A percentile compares a stretch with the other conserved stretches of the same genome.
phyloP scores from a whole-genome alignment of 352 stramenopile species.

The Aphanomyces cochlioides region DNA sequence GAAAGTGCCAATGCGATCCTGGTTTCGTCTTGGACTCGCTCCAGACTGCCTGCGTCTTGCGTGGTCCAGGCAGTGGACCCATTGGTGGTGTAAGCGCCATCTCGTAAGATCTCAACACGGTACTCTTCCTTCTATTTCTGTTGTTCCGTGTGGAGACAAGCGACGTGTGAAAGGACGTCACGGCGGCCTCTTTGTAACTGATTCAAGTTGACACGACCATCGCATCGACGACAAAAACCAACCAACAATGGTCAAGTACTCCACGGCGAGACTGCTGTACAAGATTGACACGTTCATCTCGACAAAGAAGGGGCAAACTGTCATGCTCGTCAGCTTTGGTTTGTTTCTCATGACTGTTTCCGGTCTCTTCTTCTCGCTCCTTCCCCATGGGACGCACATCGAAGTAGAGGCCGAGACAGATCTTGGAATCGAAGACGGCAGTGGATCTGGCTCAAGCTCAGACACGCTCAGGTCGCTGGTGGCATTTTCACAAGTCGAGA shows the following conservation, averaged over 20 bases:
- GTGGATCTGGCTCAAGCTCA: not conserved
- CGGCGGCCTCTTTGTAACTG: too few species aligned
- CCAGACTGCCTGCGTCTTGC: constrained; percentile 14
- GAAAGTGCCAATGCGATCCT: constrained; percentile 24
- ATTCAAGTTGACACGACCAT: too few species aligned
- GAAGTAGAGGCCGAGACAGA: not conserved
- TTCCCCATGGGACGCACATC: constrained; percentile 32
- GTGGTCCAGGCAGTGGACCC: not conserved
- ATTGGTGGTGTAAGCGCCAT: not conserved
- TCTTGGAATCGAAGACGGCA: not conserved
- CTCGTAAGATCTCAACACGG: not conserved
- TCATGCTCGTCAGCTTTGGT: constrained; percentile 43
- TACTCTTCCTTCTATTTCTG: too few species aligned
- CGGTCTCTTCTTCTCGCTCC: constrained; percentile 39
- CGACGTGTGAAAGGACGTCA: too few species aligned
- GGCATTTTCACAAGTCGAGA: not conserved
- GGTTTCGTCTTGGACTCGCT: constrained; percentile 20
- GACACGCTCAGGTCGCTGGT: not conserved
- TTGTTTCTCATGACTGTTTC: constrained; percentile 45
- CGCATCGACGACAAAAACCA: not conserved
- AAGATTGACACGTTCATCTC: constrained; percentile 63
- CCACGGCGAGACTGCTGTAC: constrained; percentile 44
- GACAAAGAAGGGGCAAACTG: constrained; percentile 51
- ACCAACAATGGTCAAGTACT: not conserved
- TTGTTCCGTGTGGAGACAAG: too few species aligned